A percentile compares a stretch with the other conserved stretches of the same genome.
Conservation (phyloP, 129 eudicot genomes). For the Helianthus tuberosus region DNA sequence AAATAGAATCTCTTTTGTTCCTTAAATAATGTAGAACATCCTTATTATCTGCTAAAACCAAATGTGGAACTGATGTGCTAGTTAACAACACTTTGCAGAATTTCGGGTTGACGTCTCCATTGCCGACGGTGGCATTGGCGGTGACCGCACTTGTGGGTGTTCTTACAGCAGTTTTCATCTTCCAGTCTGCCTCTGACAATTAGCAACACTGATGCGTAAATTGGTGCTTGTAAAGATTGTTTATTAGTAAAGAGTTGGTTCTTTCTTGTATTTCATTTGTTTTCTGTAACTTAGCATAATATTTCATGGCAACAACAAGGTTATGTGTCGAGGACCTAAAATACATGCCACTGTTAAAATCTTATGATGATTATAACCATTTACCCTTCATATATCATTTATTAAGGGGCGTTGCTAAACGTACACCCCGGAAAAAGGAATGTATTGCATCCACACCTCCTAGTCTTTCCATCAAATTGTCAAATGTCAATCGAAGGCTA, state of each 20-base stretch:
- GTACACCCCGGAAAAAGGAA: too few relatives aligned
- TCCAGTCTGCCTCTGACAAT: conserved; percentile 75
- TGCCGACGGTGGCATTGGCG: conserved; percentile 93
- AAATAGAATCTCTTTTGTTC: background rate
- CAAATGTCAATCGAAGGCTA: too few relatives aligned
- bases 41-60: background rate
- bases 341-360: too few relatives aligned
- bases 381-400: too few relatives aligned
- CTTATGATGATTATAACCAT: too few relatives aligned
- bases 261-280: background rate
- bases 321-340: conserved; percentile 4
- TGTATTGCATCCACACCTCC: too few relatives aligned
- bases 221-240: conserved; percentile 16
- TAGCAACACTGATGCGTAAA: conserved; percentile 32
- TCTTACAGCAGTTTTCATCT: conserved; percentile 79
- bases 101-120: conserved; percentile 80
- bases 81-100: conserved; percentile 53
- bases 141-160: conserved; percentile 81
- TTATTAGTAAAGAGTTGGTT: conserved; percentile 12
- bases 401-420: too few relatives aligned
- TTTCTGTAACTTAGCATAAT: conserved; percentile 5
- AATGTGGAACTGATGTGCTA: conserved; percentile 19
- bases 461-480: too few relatives aligned
- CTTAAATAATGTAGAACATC: background rate
- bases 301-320: conserved; percentile 3